A percentile compares a stretch with the other conserved stretches of the same genome.
Conservation (phyloP, 306 rosid genomes). For the Dalbergia cultrata region DNA sequence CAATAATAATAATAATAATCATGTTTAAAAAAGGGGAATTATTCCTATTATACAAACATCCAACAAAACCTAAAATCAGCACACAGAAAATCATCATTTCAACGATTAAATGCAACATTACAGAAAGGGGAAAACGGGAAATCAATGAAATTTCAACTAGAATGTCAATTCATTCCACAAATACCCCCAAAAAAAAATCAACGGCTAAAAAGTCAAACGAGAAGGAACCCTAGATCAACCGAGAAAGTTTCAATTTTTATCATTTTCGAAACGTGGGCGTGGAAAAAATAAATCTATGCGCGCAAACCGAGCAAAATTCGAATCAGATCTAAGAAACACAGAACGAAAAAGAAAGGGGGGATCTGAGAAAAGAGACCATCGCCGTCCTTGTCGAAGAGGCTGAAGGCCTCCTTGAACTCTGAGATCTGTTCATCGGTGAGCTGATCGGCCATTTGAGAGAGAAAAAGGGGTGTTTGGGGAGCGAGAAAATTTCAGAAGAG, state of each 20-base stretch:
- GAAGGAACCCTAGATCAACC: conserved; percentile 46
- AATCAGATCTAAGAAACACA: conserved; percentile 47
- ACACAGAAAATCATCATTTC: not conserved
- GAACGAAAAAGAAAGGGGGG: conserved; percentile 37
- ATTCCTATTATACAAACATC: conserved; percentile 14
- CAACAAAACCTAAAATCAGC: conserved; percentile 4
- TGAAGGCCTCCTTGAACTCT: conserved; percentile 85
- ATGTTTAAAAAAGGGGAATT: not conserved
- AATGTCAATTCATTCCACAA: not conserved
- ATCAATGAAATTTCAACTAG: not conserved
- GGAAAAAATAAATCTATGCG: not conserved
- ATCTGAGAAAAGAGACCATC: conserved; percentile 74
- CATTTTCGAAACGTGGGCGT: not conserved
- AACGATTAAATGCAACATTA: conserved; percentile 23
- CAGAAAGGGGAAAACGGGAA: conserved; percentile 19
- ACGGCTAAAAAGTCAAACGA: conserved; percentile 41
- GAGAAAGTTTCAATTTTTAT: conserved; percentile 29
- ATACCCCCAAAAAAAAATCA: not conserved
- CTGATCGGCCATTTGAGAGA: conserved; percentile 75
- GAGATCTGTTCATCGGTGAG: conserved; percentile 91
- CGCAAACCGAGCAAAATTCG: not conserved
- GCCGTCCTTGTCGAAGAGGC: conserved; percentile 91
- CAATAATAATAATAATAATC: not conserved
- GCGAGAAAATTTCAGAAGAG: not conserved
- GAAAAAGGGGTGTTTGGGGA: not conserved